These are phyloP conservation scores for Yarrowia sp. DNA, from an alignment of 805 yeast species.

Conservation along the genomic window DNA sequence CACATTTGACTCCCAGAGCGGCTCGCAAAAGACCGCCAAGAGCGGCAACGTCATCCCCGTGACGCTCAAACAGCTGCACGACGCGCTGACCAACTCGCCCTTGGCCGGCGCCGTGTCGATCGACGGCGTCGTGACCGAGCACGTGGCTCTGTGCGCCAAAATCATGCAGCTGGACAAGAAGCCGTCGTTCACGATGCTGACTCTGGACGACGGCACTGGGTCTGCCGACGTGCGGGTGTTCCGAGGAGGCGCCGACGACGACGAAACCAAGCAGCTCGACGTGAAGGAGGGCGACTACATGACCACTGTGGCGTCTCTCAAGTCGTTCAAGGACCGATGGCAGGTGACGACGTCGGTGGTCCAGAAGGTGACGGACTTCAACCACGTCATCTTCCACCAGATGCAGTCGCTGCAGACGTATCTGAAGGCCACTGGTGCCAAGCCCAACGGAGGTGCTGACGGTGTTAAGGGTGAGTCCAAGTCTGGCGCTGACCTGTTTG, in stretches of 20 bases:
- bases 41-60: slow-evolving; percentile 55
- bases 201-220: slow-evolving; percentile 75
- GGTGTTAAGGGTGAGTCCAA: slow-evolving; percentile 1
- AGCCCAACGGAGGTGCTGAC: not conserved
- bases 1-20: slow-evolving; percentile 33
- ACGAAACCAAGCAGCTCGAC: slow-evolving; percentile 46
- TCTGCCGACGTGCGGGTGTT: slow-evolving; percentile 62
- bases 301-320: slow-evolving; percentile 56
- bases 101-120: slow-evolving; percentile 62
- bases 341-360: slow-evolving; percentile 53
- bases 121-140: slow-evolving; percentile 60
- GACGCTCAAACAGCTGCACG: slow-evolving; percentile 67
- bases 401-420: slow-evolving; percentile 59
- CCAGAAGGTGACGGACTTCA: slow-evolving; percentile 60
- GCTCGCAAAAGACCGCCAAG: slow-evolving; percentile 17
- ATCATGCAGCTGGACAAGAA: slow-evolving; percentile 53
- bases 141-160: slow-evolving; percentile 65
- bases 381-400: slow-evolving; percentile 67
- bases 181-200: slow-evolving; percentile 56
- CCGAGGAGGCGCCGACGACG: slow-evolving; percentile 48
- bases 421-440: slow-evolving; percentile 21
- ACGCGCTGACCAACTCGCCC: slow-evolving; percentile 61
- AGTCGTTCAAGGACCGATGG: slow-evolving; percentile 60
- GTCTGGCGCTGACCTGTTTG: slow-evolving; percentile 26
- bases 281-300: slow-evolving; percentile 57